Evolutionary conservation across 106 monocot species (phyloP).

Genomic region (Platanthera zijinensis): DNA sequence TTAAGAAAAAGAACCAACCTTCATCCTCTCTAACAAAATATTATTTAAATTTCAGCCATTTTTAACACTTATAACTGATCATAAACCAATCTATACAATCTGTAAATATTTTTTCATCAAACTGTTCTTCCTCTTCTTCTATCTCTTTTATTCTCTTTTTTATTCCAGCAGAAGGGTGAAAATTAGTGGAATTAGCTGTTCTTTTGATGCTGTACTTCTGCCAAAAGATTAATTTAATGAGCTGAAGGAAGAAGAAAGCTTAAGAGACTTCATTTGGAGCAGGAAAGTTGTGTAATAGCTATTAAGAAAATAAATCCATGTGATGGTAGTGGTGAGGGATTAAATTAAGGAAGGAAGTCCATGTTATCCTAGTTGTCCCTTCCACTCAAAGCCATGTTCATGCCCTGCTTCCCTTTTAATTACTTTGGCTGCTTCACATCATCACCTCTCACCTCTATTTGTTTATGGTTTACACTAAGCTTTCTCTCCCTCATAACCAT

Average conservation of each 20-base stretch:
- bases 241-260: slow-evolving; percentile 13
- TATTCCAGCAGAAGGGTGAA: background rate
- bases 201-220: slow-evolving; percentile 19
- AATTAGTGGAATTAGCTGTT: slow-evolving; percentile 3
- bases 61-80: too few species aligned
- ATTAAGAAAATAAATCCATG: background rate
- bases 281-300: background rate
- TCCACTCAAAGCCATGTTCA: slow-evolving; percentile 61
- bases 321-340: slow-evolving; percentile 5
- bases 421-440: slow-evolving; percentile 32
- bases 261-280: slow-evolving; percentile 6
- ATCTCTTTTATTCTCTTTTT: too few species aligned
- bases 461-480: slow-evolving; percentile 25
- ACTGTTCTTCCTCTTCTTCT: too few species aligned
- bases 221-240: slow-evolving; percentile 9
- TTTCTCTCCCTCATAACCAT: slow-evolving; percentile 25
- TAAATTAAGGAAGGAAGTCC: slow-evolving; percentile 18
- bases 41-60: too few species aligned
- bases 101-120: too few species aligned
- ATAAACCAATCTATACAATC: too few species aligned
- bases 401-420: slow-evolving; percentile 18
- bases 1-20: too few species aligned
- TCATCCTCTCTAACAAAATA: too few species aligned
- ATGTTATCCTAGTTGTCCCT: slow-evolving; percentile 50
- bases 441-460: slow-evolving; percentile 26